Evolutionary conservation across 768 basidiomycete genomes (phyloP).

Genomic region (Dacryopinax primogenitus): DNA sequence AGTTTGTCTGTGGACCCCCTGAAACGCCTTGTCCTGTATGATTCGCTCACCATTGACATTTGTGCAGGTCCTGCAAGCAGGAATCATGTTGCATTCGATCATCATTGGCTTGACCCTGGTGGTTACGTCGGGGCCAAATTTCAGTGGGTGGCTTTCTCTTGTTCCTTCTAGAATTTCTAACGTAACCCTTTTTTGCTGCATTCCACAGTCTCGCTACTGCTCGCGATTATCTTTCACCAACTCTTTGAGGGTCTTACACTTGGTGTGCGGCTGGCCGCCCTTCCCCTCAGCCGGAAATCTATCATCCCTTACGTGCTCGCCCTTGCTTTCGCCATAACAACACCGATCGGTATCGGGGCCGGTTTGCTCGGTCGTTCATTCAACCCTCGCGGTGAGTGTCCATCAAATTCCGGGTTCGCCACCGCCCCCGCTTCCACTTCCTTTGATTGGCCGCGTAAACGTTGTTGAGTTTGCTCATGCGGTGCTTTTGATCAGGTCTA

Average conservation of each 20-base stretch:
- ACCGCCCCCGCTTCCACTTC: not conserved
- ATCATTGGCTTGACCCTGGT: constrained; percentile 69
- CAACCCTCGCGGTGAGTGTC: constrained; percentile 26
- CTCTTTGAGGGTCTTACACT: constrained; percentile 74
- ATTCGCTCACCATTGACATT: not conserved
- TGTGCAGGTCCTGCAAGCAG: constrained; percentile 57
- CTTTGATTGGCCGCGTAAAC: not conserved
- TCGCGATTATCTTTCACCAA: constrained; percentile 70
- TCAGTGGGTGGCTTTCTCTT: constrained; percentile 38
- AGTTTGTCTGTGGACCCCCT: constrained; percentile 19
- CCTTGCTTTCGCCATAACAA: constrained; percentile 43
- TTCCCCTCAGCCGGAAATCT: constrained; percentile 30
- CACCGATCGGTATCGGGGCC: constrained; percentile 52
- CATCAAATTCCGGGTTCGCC: constrained; percentile 13
- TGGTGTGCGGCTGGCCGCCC: constrained; percentile 61
- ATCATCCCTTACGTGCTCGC: constrained; percentile 20
- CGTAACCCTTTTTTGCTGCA: not conserved
- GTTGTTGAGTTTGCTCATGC: constrained; percentile 10
- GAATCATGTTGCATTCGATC: constrained; percentile 76
- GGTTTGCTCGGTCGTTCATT: constrained; percentile 34
- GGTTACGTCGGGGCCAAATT: constrained; percentile 54
- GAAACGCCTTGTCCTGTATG: not conserved
- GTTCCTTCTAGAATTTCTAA: not conserved
- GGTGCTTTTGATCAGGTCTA: constrained; percentile 2
- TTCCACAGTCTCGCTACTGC: constrained; percentile 49